Evolutionary conservation across 805 yeast genomes (phyloP).

Genomic region (Metschnikowia matae): DNA sequence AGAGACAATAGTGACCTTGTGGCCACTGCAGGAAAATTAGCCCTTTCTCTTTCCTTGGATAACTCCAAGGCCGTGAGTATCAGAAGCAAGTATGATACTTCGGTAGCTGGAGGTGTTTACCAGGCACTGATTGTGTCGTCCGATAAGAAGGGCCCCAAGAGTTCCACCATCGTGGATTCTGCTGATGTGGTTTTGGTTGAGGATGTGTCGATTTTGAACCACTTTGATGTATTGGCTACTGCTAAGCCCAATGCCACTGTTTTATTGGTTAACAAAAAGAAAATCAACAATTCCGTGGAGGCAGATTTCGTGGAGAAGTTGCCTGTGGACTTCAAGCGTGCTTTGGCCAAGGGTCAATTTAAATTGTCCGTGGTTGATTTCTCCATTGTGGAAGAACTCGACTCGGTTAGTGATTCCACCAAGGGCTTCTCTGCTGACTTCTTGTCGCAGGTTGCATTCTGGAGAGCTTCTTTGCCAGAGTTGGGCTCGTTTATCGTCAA

Average conservation of each 20-base stretch:
- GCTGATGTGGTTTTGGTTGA: slow-evolving; percentile 68
- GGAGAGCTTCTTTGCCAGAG: slow-evolving; percentile 65
- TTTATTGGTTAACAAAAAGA: slow-evolving; percentile 40
- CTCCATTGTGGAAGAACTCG: slow-evolving; percentile 59
- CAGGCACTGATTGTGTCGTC: slow-evolving; percentile 57
- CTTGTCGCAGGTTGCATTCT: slow-evolving; percentile 75
- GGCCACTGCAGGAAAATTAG: slow-evolving; percentile 58
- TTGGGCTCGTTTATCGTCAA: slow-evolving; percentile 65
- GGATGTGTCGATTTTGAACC: slow-evolving; percentile 48
- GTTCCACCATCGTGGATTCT: slow-evolving; percentile 40
- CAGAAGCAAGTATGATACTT: slow-evolving; percentile 69
- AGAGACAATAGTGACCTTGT: slow-evolving; percentile 56
- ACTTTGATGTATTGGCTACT: slow-evolving; percentile 60
- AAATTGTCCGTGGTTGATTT: slow-evolving; percentile 58
- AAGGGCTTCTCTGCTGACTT: slow-evolving; percentile 69
- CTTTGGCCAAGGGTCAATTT: slow-evolving; percentile 49
- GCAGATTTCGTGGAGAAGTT: slow-evolving; percentile 52
- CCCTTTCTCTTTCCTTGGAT: slow-evolving; percentile 66
- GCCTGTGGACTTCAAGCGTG: slow-evolving; percentile 49
- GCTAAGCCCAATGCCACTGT: slow-evolving; percentile 51
- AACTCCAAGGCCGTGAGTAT: slow-evolving; percentile 48
- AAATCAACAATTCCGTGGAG: slow-evolving; percentile 34
- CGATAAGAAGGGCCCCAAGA: slow-evolving; percentile 1
- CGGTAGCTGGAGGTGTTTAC: slow-evolving; percentile 67
- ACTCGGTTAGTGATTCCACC: slow-evolving; percentile 47